Base-by-base conservation (phyloP, 2,329 filamentous ascomycete species). In the Monosporascus sp. region DNA sequence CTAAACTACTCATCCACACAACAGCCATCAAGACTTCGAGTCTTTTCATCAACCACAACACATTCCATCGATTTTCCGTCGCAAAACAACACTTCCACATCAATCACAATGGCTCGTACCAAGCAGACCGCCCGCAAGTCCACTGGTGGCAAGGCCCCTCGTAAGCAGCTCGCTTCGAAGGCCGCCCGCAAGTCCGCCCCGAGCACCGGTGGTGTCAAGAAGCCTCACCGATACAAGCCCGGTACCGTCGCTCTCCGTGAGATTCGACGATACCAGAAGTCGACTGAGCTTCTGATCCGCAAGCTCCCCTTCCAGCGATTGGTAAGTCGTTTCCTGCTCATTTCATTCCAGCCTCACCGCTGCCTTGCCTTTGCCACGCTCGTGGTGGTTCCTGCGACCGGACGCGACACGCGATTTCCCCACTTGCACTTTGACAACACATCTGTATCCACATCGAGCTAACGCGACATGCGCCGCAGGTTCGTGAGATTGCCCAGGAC, bases 161-260 rank as follows among this genome's bases (percentile, higher is more conserved):
- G 85, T 78, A 99, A 99, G 90, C 92, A 97, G 86, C 91, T 97
- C 72, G 93, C 93, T 69, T 96, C 92, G 83, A 97, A 97, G 90
- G 94, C 93, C 65, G 93, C 94, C 71, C 92, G 94, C 82, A 99
- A 99, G 87, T 91, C 88, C 69, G 93, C 94, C 58, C 94, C 94
- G 67, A 96, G 91, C 60, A 97, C 94, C 75, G 94, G 93, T 70
- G 89, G 89, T 86, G 89, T 93, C 85, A 94, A 94, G 89, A 94
- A 94, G 88, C 90, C 90, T 77, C 89, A 92, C 80, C 83, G 89
- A 71, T 78, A 92, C 76, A 92, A 91, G 88, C 89, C 89, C 71
- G 88, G 88, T 83, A 96, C 94, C 72, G 89, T 96, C 78, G 93
- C 93, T 83, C 88, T 97, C 69, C 90, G 91, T 84, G 94, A 99